A percentile compares a stretch with the other conserved stretches of the same genome.
Evolutionary conservation across 2,329 filamentous ascomycete species (phyloP).

Genomic region (Paecilomyces sp.): DNA sequence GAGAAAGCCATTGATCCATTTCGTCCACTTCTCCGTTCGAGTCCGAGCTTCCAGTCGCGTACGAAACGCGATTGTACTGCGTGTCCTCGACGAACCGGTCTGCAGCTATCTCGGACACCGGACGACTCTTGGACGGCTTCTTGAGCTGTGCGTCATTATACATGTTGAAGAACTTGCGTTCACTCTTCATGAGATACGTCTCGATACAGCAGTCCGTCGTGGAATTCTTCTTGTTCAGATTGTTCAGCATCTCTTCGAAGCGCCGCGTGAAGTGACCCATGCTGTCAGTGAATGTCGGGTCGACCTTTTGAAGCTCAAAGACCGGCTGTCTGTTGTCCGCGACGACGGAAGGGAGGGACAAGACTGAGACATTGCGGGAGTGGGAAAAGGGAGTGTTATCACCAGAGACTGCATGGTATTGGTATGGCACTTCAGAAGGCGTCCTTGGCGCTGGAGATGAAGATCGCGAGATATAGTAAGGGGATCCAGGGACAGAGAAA

Average conservation of each 20-base stretch:
- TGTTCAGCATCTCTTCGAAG: slow-evolving; percentile 47
- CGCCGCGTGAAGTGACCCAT: slow-evolving; percentile 49
- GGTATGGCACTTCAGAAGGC: neutral
- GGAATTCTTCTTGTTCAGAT: slow-evolving; percentile 45
- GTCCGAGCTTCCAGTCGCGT: neutral
- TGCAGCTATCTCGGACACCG: neutral
- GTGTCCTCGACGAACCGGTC: neutral
- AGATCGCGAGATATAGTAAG: slow-evolving; percentile 18
- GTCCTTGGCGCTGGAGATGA: slow-evolving; percentile 36
- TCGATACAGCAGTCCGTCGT: slow-evolving; percentile 51
- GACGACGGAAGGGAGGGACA: neutral
- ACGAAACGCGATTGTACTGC: neutral
- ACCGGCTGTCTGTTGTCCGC: slow-evolving; percentile 39
- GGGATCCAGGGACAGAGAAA: slow-evolving; percentile 1
- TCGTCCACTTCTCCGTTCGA: slow-evolving; percentile 18
- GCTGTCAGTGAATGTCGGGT: slow-evolving; percentile 56
- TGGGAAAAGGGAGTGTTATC: neutral
- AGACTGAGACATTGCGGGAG: neutral
- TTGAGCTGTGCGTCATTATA: slow-evolving; percentile 31
- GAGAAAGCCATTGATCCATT: slow-evolving; percentile 44
- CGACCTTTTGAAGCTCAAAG: slow-evolving; percentile 52
- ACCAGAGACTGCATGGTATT: neutral
- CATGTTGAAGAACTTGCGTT: slow-evolving; percentile 54
- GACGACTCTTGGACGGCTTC: slow-evolving; percentile 6
- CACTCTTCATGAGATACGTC: slow-evolving; percentile 50